These are phyloP conservation scores for Acer yangbiense DNA, from an alignment of 345 rosid species.

Conservation along the genomic window DNA sequence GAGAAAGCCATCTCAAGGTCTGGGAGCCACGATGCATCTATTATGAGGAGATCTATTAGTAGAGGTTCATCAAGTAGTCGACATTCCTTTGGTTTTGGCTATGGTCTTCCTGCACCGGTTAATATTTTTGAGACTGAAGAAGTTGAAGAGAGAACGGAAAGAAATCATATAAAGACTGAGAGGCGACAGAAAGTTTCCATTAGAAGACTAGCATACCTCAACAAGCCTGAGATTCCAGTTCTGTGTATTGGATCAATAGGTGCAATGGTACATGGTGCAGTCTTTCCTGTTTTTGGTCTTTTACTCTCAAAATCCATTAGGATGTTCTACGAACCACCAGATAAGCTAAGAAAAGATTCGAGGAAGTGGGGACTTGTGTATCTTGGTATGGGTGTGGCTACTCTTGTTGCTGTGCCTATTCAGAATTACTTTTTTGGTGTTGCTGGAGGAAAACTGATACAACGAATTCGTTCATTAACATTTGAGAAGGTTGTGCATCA, in stretches of 20 bases:
- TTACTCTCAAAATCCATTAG: constrained; percentile 65
- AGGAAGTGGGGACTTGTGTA: constrained; percentile 57
- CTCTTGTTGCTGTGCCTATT: constrained; percentile 42
- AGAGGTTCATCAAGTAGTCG: constrained; percentile 47
- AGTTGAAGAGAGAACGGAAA: constrained; percentile 8
- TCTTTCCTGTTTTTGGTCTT: constrained; percentile 78
- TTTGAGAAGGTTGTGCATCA: constrained; percentile 84
- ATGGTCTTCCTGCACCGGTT: constrained; percentile 35
- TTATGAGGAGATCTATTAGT: constrained; percentile 37
- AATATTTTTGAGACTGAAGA: constrained; percentile 27
- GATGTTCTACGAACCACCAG: constrained; percentile 58
- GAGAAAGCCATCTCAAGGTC: constrained; percentile 27
- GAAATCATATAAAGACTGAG: constrained; percentile 2
- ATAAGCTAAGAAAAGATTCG: constrained; percentile 52
- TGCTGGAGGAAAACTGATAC: constrained; percentile 80
- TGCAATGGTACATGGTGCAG: constrained; percentile 60
- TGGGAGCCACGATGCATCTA: constrained; percentile 29
- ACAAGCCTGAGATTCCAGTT: constrained; percentile 71
- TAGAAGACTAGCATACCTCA: constrained; percentile 58
- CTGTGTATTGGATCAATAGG: constrained; percentile 59
- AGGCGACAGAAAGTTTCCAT: constrained; percentile 54
- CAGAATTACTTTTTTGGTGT: constrained; percentile 76
- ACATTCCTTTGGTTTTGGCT: constrained; percentile 40
- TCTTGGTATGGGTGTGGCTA: constrained; percentile 38
- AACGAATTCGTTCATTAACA: constrained; percentile 63